Evolutionary conservation across 208 protist species (phyloP), one percentile per base, ranked within the genome.

Genomic region (Trypanosoma melophagium): DNA sequence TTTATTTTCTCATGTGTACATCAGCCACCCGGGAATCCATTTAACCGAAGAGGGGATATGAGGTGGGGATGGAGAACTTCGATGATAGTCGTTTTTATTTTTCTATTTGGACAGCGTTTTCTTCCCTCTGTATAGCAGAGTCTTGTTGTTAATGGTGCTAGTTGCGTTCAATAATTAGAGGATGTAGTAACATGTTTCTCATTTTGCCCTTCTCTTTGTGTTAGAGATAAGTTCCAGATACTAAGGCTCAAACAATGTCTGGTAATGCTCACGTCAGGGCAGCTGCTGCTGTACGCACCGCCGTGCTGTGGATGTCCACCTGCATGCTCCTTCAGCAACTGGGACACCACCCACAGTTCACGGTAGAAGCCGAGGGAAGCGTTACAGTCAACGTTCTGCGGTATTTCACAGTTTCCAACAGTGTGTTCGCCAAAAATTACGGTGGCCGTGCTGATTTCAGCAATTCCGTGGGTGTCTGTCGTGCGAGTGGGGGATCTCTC

Each of bases 251-350:
- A 38, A 4, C 8, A 57, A 38, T 42, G 47, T 7, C 35, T 21
- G 25, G 16, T 19, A 42, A 22, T 38, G 44, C 24, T 10, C 22
- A 41, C 24, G n/a, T 51, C 8, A 56, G 53, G 22, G 28, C 35
- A 10, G 53, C 19, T 66, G 35, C 52, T 41, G 17, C 55, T 12
- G 12, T 53, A 1, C 25, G 19, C 38, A 58, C 9, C 16, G 44
- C 31, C 24, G 53, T 38, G 17, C n/a, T 21, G 19, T 56, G 64
- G 53, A 16, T 62, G 57, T 8, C 47, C 13, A 45, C 63, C 16
- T 53, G 55, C 42, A 17, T 63, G 21, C 40, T 56, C 8, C 42
- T 68, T 7, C 42, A 38, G 16, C 22, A 64, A 0, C n/a, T 42
- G 38, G 53, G 21, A 2, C 21, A 31, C 41, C 44, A 35, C 54